Evolutionary conservation across 306 rosid species (phyloP).

Genomic region (Lotus japonicus): DNA sequence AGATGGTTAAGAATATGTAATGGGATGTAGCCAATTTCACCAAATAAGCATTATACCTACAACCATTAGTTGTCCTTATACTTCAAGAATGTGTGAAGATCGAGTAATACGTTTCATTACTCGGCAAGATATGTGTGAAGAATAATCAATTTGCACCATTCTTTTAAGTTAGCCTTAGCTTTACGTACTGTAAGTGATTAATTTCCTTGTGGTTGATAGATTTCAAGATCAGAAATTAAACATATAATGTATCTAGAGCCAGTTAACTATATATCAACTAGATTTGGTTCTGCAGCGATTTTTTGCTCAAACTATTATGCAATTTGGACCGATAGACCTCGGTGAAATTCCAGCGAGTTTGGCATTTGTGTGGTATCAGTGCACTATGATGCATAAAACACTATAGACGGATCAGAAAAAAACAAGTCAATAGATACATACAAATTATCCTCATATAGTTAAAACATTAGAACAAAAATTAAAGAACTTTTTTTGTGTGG

Average conservation of each 20-base stretch:
- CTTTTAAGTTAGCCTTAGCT: constrained; percentile 19
- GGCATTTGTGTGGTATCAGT: background rate
- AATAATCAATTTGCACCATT: constrained; percentile 25
- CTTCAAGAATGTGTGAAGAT: background rate
- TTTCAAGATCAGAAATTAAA: constrained; percentile 15
- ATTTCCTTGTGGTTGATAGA: constrained; percentile 1
- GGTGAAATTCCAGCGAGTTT: constrained; percentile 6
- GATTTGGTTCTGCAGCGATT: constrained; percentile 6
- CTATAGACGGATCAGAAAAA: background rate
- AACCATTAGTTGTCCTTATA: constrained; percentile 21
- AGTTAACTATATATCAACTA: background rate
- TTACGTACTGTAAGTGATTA: constrained; percentile 3
- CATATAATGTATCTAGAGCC: background rate
- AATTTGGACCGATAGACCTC: background rate
- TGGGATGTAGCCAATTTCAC: constrained; percentile 10
- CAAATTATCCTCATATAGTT: background rate
- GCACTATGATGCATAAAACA: constrained; percentile 9
- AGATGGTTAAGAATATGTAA: constrained; percentile 9
- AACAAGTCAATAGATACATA: background rate
- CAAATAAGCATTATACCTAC: background rate
- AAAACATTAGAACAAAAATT: too few species aligned
- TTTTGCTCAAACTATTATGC: background rate
- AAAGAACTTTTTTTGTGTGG: too few species aligned
- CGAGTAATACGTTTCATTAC: too few species aligned
- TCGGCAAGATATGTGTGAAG: background rate